Conservation (phyloP, 1,284 basidiomycete genomes). For the Cryptococcus sp. region DNA sequence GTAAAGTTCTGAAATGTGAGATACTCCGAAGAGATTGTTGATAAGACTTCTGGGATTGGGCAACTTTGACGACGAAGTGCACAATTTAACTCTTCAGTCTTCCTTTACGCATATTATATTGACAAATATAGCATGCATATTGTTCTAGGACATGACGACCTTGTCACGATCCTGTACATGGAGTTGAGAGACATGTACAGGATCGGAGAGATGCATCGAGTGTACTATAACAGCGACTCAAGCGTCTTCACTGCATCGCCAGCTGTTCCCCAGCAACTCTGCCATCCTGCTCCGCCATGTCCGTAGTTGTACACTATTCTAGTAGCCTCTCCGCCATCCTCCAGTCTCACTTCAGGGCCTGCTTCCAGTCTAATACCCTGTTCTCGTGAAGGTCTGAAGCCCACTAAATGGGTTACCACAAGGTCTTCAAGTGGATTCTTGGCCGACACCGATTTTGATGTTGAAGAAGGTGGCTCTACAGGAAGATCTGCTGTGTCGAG, state of each 20-base stretch:
- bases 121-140: no score
- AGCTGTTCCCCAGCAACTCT: constrained; percentile 50
- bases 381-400: constrained; percentile 43
- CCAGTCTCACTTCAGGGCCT: constrained; percentile 20
- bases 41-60: no score
- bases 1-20: no score
- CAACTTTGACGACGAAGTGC: no score
- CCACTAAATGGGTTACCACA: constrained; percentile 32
- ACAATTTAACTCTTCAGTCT: no score
- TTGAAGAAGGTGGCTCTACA: not conserved
- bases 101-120: no score
- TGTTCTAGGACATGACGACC: no score
- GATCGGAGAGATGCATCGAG: no score
- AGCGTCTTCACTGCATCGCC: constrained; percentile 51
- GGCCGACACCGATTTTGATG: not conserved
- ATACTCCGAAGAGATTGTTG: no score
- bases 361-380: constrained; percentile 38
- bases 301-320: constrained; percentile 49
- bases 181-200: no score
- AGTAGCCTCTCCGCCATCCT: constrained; percentile 3
- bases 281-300: constrained; percentile 53
- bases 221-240: constrained; percentile 24
- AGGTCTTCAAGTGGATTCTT: constrained; percentile 16
- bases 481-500: not conserved
- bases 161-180: no score